Percentiles rank a stretch among this genome's conserved stretches.
Evolutionary conservation across 495 filamentous ascomycete species (phyloP).

Genomic region (Podospora comata): DNA sequence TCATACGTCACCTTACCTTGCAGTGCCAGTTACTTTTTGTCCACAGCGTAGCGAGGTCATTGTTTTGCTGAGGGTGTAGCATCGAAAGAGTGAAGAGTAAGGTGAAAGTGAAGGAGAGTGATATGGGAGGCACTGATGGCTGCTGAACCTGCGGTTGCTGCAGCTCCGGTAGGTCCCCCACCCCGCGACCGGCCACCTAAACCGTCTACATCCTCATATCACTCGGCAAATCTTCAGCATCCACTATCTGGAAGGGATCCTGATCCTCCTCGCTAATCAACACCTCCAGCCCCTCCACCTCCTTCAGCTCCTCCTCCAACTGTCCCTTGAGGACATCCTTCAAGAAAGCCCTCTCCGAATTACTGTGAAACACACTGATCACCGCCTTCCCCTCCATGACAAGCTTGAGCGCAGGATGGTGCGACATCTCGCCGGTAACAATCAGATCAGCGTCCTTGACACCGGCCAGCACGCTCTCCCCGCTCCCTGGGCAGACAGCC

Average conservation of each 20-base stretch:
- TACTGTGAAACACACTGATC: slow-evolving; percentile 83
- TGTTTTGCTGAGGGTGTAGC: no score
- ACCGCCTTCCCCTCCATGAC: slow-evolving; percentile 86
- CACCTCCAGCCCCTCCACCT: slow-evolving; percentile 55
- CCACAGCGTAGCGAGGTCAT: no score
- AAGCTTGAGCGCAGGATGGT: slow-evolving; percentile 83
- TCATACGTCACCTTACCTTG: no score
- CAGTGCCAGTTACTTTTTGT: no score
- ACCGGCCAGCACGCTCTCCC: slow-evolving; percentile 67
- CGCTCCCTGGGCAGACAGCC: slow-evolving; percentile 80
- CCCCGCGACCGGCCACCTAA: background rate
- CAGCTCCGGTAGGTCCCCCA: no score
- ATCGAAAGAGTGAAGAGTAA: no score
- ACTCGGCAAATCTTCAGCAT: slow-evolving; percentile 24
- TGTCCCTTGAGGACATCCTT: slow-evolving; percentile 63
- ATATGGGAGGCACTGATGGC: no score
- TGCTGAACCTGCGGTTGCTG: background rate
- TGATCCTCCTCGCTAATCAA: slow-evolving; percentile 73
- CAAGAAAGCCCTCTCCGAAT: slow-evolving; percentile 82
- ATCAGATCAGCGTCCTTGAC: slow-evolving; percentile 64
- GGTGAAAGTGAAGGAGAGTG: no score
- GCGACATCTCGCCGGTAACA: slow-evolving; percentile 89
- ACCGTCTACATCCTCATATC: background rate
- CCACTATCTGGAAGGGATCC: slow-evolving; percentile 59
- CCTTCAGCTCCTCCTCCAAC: slow-evolving; percentile 56